Evolutionary conservation across 768 basidiomycete species (phyloP), one percentile per base, ranked within the genome.

Genomic region (Russula virescens): DNA sequence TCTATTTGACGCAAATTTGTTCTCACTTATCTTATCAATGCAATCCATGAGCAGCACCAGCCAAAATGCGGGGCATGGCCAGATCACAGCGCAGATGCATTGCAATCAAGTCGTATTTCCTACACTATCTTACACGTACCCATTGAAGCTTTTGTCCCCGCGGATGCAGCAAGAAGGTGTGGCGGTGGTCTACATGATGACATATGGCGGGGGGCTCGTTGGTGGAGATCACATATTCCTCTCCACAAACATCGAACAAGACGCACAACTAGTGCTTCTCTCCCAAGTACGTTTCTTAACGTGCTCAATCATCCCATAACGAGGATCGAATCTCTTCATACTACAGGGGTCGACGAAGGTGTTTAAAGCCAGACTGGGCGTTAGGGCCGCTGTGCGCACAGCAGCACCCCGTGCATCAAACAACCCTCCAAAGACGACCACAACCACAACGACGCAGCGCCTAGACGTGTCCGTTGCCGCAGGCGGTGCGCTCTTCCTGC

Each of bases 321-420:
- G 16, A 13, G 19, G 46, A 55, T 26, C 34, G 38, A 47, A 25
- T 31, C 5, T 35, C 21, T 35, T 10, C 43, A 47, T n/a, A 8
- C n/a, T 25, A 38, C 68, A 94, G 93, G 91, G 93, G 35, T 91
- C 89, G 5, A 98, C 95, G 11, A 98, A 98, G 73, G 89, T 98
- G 21, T 98, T 96, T 79, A 95, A 94, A 74, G 77, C 79, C 21
- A 84, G 94, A 25, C 73, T 78, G 9, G 85, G 83, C n/a, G 78
- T 79, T 62, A 79, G 85, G 42, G 77, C 80, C 31, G 83, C 87
- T 28, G 76, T 61, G 51, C 55, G 25, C 26, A 60, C 65, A 19
- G 40, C 55, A 55, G 10, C 13, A 14, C 21, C 35, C 19, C 47
- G 38, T 13, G 23, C 46, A 21, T n/a, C 42, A 26, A 25, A 45